Percentiles rank a stretch among this genome's conserved stretches.
phyloP scores from a whole-genome alignment of 1,284 basidiomycete species.

The Puccinia horiana region DNA sequence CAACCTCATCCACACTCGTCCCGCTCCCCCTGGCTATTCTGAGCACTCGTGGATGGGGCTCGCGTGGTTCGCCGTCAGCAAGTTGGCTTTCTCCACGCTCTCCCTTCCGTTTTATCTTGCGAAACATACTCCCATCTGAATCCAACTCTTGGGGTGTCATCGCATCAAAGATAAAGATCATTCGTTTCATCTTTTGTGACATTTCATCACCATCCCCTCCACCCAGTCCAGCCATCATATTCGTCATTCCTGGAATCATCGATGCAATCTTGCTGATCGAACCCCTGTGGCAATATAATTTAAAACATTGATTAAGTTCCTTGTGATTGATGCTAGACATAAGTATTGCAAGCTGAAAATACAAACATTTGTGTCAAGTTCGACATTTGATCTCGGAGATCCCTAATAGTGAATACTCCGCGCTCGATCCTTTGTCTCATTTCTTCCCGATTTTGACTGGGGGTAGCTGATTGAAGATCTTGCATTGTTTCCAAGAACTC shows the following conservation, averaged over 20 bases:
- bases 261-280: slow-evolving; percentile 96
- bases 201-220: slow-evolving; percentile 90
- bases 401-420: slow-evolving; percentile 91
- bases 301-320: neutral
- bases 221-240: slow-evolving; percentile 72
- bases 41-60: slow-evolving; percentile 73
- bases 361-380: slow-evolving; percentile 95
- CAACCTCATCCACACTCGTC: slow-evolving; percentile 94
- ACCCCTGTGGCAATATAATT: slow-evolving; percentile 66
- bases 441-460: slow-evolving; percentile 87
- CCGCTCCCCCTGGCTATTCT: slow-evolving; percentile 90
- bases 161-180: slow-evolving; percentile 98
- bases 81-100: slow-evolving; percentile 9
- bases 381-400: slow-evolving; percentile 95
- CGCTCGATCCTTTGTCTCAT: slow-evolving; percentile 98
- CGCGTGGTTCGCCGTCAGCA: slow-evolving; percentile 51
- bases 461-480: slow-evolving; percentile 85
- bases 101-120: slow-evolving; percentile 34
- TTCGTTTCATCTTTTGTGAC: slow-evolving; percentile 81
- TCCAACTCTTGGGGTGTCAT: slow-evolving; percentile 93
- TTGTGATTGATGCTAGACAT: neutral
- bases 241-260: slow-evolving; percentile 95
- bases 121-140: slow-evolving; percentile 85
- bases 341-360: neutral
- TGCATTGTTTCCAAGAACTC: slow-evolving; percentile 98